Evolutionary conservation across 2,329 filamentous ascomycete genomes (phyloP).

Genomic region (Dothideomycetes sp.): DNA sequence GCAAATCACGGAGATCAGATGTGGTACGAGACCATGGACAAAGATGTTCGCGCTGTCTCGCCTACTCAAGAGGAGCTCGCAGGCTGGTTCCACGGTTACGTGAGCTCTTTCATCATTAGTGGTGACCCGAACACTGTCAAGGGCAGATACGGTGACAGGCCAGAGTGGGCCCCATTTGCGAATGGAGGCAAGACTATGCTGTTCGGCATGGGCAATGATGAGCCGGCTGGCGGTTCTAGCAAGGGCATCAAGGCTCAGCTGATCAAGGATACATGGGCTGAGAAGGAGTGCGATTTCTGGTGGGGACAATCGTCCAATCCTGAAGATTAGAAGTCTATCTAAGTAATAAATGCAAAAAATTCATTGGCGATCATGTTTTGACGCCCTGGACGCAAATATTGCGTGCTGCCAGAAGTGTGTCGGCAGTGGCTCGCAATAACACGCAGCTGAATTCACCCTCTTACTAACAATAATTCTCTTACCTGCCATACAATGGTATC

Average conservation of each 20-base stretch:
- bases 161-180: slow-evolving; percentile 16
- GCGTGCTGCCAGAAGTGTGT: too few relatives aligned
- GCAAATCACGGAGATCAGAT: slow-evolving; percentile 26
- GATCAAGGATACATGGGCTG: slow-evolving; percentile 32
- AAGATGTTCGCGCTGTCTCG: slow-evolving; percentile 14
- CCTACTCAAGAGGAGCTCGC: slow-evolving; percentile 20
- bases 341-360: too few relatives aligned
- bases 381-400: too few relatives aligned
- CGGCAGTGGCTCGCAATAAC: too few relatives aligned
- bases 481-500: too few relatives aligned
- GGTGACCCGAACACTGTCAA: slow-evolving; percentile 20
- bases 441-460: too few relatives aligned
- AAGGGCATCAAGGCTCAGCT: slow-evolving; percentile 35
- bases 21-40: slow-evolving; percentile 21
- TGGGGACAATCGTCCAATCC: slow-evolving; percentile 27
- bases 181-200: slow-evolving; percentile 28
- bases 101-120: slow-evolving; percentile 21
- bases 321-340: slow-evolving; percentile 2
- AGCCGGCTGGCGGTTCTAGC: slow-evolving; percentile 28
- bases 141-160: slow-evolving; percentile 14
- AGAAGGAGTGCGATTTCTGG: slow-evolving; percentile 48
- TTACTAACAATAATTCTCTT: too few relatives aligned
- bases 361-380: too few relatives aligned
- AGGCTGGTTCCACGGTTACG: slow-evolving; percentile 19
- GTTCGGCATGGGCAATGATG: slow-evolving; percentile 51